Evolutionary conservation across 2,329 filamentous ascomycete genomes (phyloP).

Genomic region (Plenodomus lindquistii): DNA sequence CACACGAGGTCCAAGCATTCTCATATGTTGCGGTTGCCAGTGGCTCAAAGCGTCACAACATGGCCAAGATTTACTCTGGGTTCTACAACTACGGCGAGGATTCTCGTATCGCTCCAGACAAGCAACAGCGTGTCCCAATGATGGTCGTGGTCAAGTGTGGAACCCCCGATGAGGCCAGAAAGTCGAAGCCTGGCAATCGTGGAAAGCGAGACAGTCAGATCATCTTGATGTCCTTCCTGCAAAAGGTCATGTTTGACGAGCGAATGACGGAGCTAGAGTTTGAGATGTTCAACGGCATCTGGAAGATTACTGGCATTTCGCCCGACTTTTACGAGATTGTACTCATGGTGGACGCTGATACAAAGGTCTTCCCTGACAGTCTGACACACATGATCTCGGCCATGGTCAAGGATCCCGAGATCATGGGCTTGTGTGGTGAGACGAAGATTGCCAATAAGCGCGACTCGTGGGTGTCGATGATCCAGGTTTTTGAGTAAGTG

Average conservation of each 20-base stretch:
- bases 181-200: conserved; percentile 91
- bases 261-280: conserved; percentile 99
- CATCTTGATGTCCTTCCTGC: conserved; percentile 97
- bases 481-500: conserved; percentile 89
- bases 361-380: conserved; percentile 98
- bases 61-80: conserved; percentile 97
- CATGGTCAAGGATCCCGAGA: conserved; percentile 98
- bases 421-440: conserved; percentile 98
- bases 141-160: conserved; percentile 95
- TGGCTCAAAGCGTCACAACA: conserved; percentile 97
- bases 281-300: conserved; percentile 99
- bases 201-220: conserved; percentile 99
- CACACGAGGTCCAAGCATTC: conserved; percentile 82
- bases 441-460: conserved; percentile 99
- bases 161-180: conserved; percentile 79
- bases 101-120: conserved; percentile 77
- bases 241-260: conserved; percentile 99
- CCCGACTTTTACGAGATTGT: conserved; percentile 98
- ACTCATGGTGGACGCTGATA: conserved; percentile 99
- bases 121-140: conserved; percentile 97
- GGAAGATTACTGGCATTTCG: conserved; percentile 97
- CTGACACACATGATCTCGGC: conserved; percentile 98
- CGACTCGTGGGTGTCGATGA: conserved; percentile 92
- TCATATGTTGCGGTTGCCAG: conserved; percentile 97
- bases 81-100: conserved; percentile 95